Evolutionary conservation across 164 flowering plant species (phyloP).

Genomic region (Vitis amurensis): DNA sequence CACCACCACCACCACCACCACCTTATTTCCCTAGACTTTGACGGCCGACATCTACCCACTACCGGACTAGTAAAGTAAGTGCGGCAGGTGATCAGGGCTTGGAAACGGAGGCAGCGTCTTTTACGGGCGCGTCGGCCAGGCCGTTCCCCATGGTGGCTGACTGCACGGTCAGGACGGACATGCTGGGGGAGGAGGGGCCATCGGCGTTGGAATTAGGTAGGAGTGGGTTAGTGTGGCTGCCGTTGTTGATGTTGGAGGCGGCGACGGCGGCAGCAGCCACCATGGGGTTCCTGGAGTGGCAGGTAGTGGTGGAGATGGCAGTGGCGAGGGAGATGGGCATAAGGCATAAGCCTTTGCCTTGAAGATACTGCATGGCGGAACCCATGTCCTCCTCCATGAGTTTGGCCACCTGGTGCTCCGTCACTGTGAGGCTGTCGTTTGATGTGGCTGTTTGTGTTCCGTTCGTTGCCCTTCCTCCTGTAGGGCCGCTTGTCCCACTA

Average conservation of each 20-base stretch:
- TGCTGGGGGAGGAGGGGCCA: conserved; percentile 58
- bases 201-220: conserved; percentile 19
- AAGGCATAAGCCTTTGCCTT: conserved; percentile 93
- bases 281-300: conserved; percentile 45
- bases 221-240: neutral
- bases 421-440: conserved; percentile 52
- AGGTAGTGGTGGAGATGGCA: conserved; percentile 82
- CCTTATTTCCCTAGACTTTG: too few relatives aligned
- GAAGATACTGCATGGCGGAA: conserved; percentile 95
- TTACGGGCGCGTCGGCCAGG: conserved; percentile 37
- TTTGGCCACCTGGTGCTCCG: conserved; percentile 89
- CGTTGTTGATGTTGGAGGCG: neutral
- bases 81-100: conserved; percentile 45
- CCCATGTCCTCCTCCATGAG: conserved; percentile 97
- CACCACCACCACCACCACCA: too few relatives aligned
- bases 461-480: conserved; percentile 6
- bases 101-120: conserved; percentile 66
- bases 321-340: conserved; percentile 98
- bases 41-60: too few relatives aligned
- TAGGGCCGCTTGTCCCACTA: conserved; percentile 14
- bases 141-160: conserved; percentile 54
- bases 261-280: neutral
- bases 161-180: conserved; percentile 75
- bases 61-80: conserved; percentile 2
- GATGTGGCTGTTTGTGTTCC: conserved; percentile 54